These are phyloP conservation scores for Zygnema circumcarinatum DNA, from an alignment of 139 green algal genomes.

Conservation along the genomic window DNA sequence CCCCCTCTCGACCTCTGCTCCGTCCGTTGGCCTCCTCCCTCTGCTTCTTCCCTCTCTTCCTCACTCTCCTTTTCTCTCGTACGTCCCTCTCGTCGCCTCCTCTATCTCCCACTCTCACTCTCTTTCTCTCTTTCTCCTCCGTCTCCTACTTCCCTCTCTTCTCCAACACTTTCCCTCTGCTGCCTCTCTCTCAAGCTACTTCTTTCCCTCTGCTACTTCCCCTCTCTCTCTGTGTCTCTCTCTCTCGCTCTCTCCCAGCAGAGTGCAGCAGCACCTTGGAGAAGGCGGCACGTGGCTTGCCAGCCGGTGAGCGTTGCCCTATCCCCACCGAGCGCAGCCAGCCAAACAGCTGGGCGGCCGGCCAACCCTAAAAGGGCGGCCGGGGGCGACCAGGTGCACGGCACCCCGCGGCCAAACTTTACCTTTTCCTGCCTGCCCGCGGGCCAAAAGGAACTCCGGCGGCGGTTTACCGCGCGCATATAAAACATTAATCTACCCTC, in stretches of 20 bases:
- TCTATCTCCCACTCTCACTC: not conserved
- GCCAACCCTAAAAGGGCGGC: too few relatives aligned
- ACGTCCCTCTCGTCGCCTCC: not conserved
- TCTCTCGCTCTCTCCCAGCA: not conserved
- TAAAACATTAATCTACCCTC: too few relatives aligned
- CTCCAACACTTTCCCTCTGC: not conserved
- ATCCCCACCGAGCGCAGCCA: too few relatives aligned
- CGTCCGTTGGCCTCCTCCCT: not conserved
- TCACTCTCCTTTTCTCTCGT: not conserved
- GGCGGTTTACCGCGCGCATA: too few relatives aligned
- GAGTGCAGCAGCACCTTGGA: too few relatives aligned
- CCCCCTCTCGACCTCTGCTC: not conserved
- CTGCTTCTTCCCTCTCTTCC: not conserved
- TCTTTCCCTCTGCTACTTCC: not conserved
- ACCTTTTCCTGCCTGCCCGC: too few relatives aligned
- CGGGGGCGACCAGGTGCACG: too few relatives aligned
- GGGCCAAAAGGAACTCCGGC: too few relatives aligned
- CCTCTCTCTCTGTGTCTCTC: not conserved
- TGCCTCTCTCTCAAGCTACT: not conserved
- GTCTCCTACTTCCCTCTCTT: not conserved
- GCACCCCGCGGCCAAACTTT: too few relatives aligned
- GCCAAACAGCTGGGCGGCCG: too few relatives aligned
- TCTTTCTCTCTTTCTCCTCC: not conserved
- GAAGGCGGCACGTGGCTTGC: too few relatives aligned
- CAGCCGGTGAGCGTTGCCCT: too few relatives aligned